Evolutionary conservation across 257 asterid species (phyloP).

Genomic region (Scutellaria barbata): DNA sequence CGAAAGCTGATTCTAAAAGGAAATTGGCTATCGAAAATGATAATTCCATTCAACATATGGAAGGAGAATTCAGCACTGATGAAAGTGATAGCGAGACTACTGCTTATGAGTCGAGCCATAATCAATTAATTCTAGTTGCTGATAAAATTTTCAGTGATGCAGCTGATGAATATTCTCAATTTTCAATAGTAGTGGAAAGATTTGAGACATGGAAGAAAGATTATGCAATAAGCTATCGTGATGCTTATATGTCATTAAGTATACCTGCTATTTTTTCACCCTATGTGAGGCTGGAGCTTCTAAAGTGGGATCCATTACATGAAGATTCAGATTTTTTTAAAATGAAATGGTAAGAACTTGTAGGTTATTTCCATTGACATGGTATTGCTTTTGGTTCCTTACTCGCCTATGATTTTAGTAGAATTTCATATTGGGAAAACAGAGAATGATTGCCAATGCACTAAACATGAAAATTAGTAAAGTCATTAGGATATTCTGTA

Average conservation of each 20-base stretch:
- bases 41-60: slow-evolving; percentile 58
- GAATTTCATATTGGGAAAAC: not conserved
- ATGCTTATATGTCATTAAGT: slow-evolving; percentile 91
- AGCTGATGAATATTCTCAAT: slow-evolving; percentile 79
- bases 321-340: slow-evolving; percentile 79
- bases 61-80: slow-evolving; percentile 98
- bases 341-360: slow-evolving; percentile 76
- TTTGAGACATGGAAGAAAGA: slow-evolving; percentile 85
- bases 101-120: slow-evolving; percentile 77
- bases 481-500: not conserved
- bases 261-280: slow-evolving; percentile 91
- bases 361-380: slow-evolving; percentile 8
- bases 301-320: slow-evolving; percentile 98
- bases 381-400: slow-evolving; percentile 4
- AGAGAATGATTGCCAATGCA: not conserved
- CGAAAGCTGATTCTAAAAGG: slow-evolving; percentile 73
- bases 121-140: slow-evolving; percentile 78
- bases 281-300: slow-evolving; percentile 88
- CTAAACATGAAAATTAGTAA: not conserved
- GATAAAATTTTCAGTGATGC: slow-evolving; percentile 85
- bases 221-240: slow-evolving; percentile 79
- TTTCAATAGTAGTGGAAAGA: slow-evolving; percentile 70
- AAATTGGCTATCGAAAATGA: slow-evolving; percentile 55
- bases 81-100: slow-evolving; percentile 91
- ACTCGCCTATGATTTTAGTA: not conserved